phyloP scores from a whole-genome alignment of 1,139 yeast species.

The Blastobotrys proliferans region DNA sequence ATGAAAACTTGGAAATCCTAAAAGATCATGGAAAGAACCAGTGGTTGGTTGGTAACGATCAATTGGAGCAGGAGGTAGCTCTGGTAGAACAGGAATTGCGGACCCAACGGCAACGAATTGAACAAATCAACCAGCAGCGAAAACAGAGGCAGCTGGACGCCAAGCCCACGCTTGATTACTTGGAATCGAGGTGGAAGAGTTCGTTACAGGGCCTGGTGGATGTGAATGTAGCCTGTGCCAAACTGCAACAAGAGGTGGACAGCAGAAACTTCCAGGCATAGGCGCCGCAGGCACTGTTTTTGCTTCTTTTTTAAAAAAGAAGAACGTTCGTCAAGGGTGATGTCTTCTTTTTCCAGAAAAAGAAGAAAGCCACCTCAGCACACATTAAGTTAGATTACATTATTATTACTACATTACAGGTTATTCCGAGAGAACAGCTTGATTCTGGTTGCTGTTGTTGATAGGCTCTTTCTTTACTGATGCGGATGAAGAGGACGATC shows the following conservation, averaged over 20 bases:
- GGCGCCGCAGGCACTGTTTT: too few species aligned
- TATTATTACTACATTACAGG: too few species aligned
- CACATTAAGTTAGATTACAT: too few species aligned
- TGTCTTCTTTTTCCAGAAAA: too few species aligned
- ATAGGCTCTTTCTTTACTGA: neutral
- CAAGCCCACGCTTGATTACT: slow-evolving; percentile 26
- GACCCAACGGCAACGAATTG: slow-evolving; percentile 21
- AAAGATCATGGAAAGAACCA: slow-evolving; percentile 32
- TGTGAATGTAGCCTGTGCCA: slow-evolving; percentile 26
- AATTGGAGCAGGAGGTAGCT: slow-evolving; percentile 25
- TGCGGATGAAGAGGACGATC: neutral
- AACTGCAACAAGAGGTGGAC: slow-evolving; percentile 1
- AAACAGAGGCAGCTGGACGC: slow-evolving; percentile 25
- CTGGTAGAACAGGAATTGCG: slow-evolving; percentile 24
- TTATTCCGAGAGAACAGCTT: too few species aligned
- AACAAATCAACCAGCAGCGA: slow-evolving; percentile 24
- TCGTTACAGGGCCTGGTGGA: slow-evolving; percentile 27
- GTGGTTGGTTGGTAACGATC: slow-evolving; percentile 34
- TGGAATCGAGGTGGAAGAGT: slow-evolving; percentile 27
- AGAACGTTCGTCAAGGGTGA: too few species aligned
- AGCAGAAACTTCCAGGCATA: neutral
- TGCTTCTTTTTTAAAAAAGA: too few species aligned
- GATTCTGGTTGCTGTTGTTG: too few species aligned
- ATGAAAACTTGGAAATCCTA: slow-evolving; percentile 29
- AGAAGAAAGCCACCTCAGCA: too few species aligned